Evolutionary conservation across 345 rosid genomes (phyloP).

Genomic region (Adansonia digitata): DNA sequence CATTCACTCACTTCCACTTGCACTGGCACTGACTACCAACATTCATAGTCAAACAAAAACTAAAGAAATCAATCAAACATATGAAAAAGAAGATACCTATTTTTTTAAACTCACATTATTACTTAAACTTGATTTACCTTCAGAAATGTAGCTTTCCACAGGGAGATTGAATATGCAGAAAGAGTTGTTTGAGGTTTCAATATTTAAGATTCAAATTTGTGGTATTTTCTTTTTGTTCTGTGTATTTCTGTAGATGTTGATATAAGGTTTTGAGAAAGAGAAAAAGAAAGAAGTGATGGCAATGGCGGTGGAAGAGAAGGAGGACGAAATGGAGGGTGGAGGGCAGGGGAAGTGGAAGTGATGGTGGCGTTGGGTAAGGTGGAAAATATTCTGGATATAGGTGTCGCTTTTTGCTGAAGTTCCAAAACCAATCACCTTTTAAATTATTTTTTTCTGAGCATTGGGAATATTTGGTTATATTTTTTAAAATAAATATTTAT

Average conservation of each 20-base stretch:
- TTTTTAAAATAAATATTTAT: background rate
- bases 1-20: background rate
- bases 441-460: constrained; percentile 9
- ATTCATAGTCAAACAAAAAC: background rate
- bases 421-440: constrained; percentile 25
- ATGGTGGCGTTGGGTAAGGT: constrained; percentile 25
- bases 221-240: background rate
- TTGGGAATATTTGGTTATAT: background rate
- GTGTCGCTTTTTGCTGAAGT: constrained; percentile 34
- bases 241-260: background rate
- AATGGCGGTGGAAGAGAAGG: constrained; percentile 18
- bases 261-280: background rate
- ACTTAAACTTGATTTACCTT: constrained; percentile 30
- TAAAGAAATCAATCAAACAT: background rate
- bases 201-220: constrained; percentile 26
- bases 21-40: background rate
- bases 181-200: background rate
- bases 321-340: constrained; percentile 14
- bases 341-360: background rate
- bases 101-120: background rate
- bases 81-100: background rate
- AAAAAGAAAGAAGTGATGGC: constrained; percentile 8
- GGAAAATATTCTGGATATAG: constrained; percentile 24
- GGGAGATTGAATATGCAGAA: background rate
- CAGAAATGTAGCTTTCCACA: constrained; percentile 33